Percentiles rank a stretch among this genome's conserved stretches.
phyloP scores from a whole-genome alignment of 176 grass and related monocot genomes.

The Typha latifolia region DNA sequence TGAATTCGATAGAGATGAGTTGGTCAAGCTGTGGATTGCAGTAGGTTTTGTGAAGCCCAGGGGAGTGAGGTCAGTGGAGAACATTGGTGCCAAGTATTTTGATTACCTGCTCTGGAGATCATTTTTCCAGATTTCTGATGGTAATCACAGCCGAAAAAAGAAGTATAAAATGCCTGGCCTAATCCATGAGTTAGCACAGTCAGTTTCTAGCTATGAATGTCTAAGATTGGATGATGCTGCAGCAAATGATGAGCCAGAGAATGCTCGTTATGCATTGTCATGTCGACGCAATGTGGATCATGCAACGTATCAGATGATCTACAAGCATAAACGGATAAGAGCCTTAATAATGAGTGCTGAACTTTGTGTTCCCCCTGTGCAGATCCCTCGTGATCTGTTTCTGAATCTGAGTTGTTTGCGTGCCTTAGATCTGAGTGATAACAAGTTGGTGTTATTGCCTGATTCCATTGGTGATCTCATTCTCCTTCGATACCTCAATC shows the following conservation, averaged over 20 bases:
- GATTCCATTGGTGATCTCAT: conserved; percentile 20
- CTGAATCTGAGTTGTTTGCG: conserved; percentile 14
- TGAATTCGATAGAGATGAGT: conserved; percentile 27
- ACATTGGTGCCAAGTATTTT: conserved; percentile 22
- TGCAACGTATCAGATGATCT: conserved; percentile 3
- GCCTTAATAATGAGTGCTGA: conserved; percentile 9
- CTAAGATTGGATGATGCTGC: conserved; percentile 1
- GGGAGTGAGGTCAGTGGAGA: background rate
- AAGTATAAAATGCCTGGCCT: conserved; percentile 24
- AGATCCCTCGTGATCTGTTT: background rate
- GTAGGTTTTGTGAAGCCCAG: conserved; percentile 8
- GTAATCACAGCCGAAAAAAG: background rate
- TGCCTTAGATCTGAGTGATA: conserved; percentile 22
- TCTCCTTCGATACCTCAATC: conserved; percentile 30
- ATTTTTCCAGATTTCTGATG: conserved; percentile 20
- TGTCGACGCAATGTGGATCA: background rate
- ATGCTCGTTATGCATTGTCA: conserved; percentile 22
- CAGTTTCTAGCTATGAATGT: conserved; percentile 22
- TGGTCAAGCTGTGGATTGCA: conserved; percentile 32
- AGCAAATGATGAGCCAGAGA: background rate
- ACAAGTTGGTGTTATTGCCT: conserved; percentile 12
- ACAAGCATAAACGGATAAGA: conserved; percentile 7
- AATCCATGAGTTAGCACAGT: conserved; percentile 34
- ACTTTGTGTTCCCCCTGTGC: background rate
- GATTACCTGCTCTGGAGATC: conserved; percentile 14